Evolutionary conservation across 192 early-diverging fungal genomes (phyloP).

Genomic region (Obelidium mucronatum): DNA sequence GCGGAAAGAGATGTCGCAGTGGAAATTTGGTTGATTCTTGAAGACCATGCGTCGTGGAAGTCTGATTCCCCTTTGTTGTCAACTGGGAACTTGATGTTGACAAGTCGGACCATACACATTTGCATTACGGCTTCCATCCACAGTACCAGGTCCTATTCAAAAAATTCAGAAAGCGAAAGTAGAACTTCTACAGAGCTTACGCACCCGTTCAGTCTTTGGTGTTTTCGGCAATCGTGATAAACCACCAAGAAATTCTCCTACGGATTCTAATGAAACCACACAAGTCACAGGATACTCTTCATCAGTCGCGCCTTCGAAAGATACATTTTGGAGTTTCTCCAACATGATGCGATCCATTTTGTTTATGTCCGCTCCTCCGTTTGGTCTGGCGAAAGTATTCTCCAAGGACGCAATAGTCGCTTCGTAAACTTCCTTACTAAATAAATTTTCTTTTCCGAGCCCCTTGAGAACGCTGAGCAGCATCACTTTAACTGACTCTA

Average conservation of each 20-base stretch:
- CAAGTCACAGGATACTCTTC: not conserved
- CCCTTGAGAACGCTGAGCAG: constrained; percentile 30
- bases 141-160: constrained; percentile 18
- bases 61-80: constrained; percentile 20
- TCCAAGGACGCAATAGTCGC: constrained; percentile 1
- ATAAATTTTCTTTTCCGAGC: not conserved
- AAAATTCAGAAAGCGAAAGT: not conserved
- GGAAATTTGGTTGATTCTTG: constrained; percentile 25
- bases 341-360: not conserved
- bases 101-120: constrained; percentile 31
- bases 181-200: not conserved
- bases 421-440: not conserved
- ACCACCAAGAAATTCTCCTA: not conserved
- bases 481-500: constrained; percentile 32
- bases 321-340: not conserved
- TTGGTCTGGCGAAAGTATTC: not conserved
- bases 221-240: not conserved
- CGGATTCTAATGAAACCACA: not conserved
- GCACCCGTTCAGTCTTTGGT: not conserved
- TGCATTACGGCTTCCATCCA: constrained; percentile 36
- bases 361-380: not conserved
- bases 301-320: too few relatives aligned
- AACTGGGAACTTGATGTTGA: constrained; percentile 29
- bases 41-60: constrained; percentile 39
- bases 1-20: constrained; percentile 21